Evolutionary conservation across 2,329 filamentous ascomycete genomes (phyloP), one percentile per base, ranked within the genome.

Genomic region (Fusarium sp.): DNA sequence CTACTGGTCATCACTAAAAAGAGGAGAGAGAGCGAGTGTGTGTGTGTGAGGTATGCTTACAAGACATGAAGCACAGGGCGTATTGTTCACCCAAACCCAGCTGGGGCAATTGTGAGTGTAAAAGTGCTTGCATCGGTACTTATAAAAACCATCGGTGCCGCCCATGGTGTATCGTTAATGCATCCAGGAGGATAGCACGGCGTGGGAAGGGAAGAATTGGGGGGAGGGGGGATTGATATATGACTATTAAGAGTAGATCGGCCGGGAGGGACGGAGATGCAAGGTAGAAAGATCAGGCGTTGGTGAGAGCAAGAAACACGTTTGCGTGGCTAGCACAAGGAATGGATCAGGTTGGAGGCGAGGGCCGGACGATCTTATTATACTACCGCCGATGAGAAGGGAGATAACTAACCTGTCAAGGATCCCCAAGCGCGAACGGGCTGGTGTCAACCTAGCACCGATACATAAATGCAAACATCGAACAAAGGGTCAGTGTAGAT

Each of bases 111-210:
- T 82, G 71, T 84, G 79, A 25, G 82, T 81, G 62, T 81, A 81
- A 70, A 84, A 86, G 78, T 86, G 84, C 76, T 85, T 86, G 81
- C 85, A 87, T 40, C 83, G 81, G 75, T 84, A 86, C 77, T 83
- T 85, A 74, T 85, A 86, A 65, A 81, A 84, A 34, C 82, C 82
- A 46, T 82, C 82, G 67, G 79, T 72, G 61, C 76, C 75, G 49
- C 75, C 77, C 76, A 78, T 78, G 68, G 61, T 68, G 68, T 59
- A 65, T 59, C 44, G 56, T 55, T 58, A 55, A 61, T 51, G 44
- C 9, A 53, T 18, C 33, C 61, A 33, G 40, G 55, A 61, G 16
- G 59, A 27, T 54, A 44, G 46, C 61, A 31, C 40, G 23, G 55
- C 36, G 36, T 18, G 54, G 25, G 40, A 44, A 25, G 58, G 29